Conservation (phyloP, 805 yeast genomes). For the Debaryomyces hansenii region DNA sequence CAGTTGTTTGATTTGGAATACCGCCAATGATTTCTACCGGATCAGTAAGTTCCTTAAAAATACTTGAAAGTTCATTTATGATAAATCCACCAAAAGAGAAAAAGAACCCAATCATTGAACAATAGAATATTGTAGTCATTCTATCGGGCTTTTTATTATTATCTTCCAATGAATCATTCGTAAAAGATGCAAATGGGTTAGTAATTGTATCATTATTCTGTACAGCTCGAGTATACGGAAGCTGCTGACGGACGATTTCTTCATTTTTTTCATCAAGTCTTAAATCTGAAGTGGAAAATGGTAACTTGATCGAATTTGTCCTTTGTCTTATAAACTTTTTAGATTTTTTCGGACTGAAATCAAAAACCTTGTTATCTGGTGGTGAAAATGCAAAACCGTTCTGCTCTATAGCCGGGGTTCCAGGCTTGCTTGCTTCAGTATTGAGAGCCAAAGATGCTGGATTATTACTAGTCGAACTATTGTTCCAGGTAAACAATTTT, state of each 20-base stretch:
- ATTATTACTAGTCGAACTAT: slow-evolving; percentile 18
- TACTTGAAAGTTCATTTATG: slow-evolving; percentile 51
- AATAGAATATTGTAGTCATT: slow-evolving; percentile 75
- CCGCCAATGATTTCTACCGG: slow-evolving; percentile 2
- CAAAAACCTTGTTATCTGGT: background rate
- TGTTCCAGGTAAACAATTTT: slow-evolving; percentile 63
- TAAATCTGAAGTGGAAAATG: slow-evolving; percentile 35
- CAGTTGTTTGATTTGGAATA: slow-evolving; percentile 12
- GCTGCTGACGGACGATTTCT: slow-evolving; percentile 3
- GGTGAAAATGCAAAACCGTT: background rate
- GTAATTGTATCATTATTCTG: slow-evolving; percentile 14
- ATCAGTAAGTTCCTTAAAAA: slow-evolving; percentile 8
- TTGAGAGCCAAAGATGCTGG: slow-evolving; percentile 30
- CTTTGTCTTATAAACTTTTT: slow-evolving; percentile 20
- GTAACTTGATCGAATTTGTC: slow-evolving; percentile 21
- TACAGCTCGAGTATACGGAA: slow-evolving; percentile 11
- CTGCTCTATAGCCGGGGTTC: slow-evolving; percentile 11
- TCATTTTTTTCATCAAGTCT: slow-evolving; percentile 25
- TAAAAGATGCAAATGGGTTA: slow-evolving; percentile 21
- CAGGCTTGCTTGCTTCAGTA: slow-evolving; percentile 18
- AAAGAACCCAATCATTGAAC: slow-evolving; percentile 69
- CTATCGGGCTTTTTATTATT: slow-evolving; percentile 62
- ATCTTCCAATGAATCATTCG: slow-evolving; percentile 12
- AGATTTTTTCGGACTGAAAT: slow-evolving; percentile 3
- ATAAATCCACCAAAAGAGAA: slow-evolving; percentile 77